phyloP scores from a whole-genome alignment of 768 basidiomycete genomes.

The Crucibulum laeve region DNA sequence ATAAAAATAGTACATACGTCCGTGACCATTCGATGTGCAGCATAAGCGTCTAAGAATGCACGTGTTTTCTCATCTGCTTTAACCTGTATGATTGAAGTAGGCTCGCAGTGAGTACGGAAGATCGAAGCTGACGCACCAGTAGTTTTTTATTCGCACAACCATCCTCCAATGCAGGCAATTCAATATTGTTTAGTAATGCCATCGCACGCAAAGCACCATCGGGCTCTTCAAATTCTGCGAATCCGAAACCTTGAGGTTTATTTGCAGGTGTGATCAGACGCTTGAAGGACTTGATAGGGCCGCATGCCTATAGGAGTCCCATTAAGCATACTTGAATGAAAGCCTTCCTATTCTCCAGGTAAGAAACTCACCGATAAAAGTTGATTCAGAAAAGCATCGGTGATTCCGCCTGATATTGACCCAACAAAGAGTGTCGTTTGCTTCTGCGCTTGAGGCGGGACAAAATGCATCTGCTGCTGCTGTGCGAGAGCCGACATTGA shows the following conservation, averaged over 20 bases:
- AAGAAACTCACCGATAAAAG: constrained; percentile 61
- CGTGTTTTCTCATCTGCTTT: constrained; percentile 97
- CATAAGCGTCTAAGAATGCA: constrained; percentile 82
- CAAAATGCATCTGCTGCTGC: constrained; percentile 73
- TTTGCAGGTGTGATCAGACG: constrained; percentile 89
- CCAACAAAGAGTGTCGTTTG: constrained; percentile 85
- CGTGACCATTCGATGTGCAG: constrained; percentile 71
- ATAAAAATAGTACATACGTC: constrained; percentile 52
- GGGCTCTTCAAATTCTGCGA: constrained; percentile 93
- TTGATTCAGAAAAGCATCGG: constrained; percentile 74
- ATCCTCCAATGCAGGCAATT: constrained; percentile 50
- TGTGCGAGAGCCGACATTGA: constrained; percentile 88
- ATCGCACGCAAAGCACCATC: constrained; percentile 79
- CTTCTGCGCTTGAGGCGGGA: constrained; percentile 65
- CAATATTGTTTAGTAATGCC: constrained; percentile 43
- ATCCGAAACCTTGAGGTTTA: constrained; percentile 95
- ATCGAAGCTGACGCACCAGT: constrained; percentile 52
- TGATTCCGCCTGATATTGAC: constrained; percentile 91
- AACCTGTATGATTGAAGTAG: constrained; percentile 54
- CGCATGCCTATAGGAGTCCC: constrained; percentile 65
- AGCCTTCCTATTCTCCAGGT: not conserved
- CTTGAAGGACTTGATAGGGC: constrained; percentile 85
- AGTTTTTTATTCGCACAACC: constrained; percentile 48
- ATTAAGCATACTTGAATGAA: constrained; percentile 1
- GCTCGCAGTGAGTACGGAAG: constrained; percentile 36